Evolutionary conservation across 139 green algal species (phyloP), one percentile per base, ranked within the genome.

Genomic region (Diplosphaera chodatii): DNA sequence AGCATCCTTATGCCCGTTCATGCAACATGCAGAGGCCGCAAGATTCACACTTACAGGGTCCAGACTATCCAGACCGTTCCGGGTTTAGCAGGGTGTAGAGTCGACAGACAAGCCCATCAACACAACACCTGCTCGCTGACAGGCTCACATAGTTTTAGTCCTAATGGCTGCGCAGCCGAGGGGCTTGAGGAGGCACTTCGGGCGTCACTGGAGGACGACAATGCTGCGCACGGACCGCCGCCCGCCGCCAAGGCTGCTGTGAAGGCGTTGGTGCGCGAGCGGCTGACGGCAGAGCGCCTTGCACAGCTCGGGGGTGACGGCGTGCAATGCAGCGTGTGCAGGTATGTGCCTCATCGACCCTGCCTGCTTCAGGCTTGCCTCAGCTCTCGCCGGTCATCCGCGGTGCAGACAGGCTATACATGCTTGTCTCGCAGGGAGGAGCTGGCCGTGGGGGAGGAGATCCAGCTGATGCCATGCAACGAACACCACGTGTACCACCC

Each of bases 381-480:
- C n/a, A n/a, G n/a, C n/a, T n/a, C n/a, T n/a, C n/a, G n/a, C n/a
- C n/a, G 6, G 37, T 48, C 37, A 48, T 48, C 8, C 37, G 8
- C 6, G 37, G 37, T 48, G 37, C 37, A 10, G 8, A 48, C 10
- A n/a, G 37, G 37, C 37, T 48, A 48, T 10, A 48, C 37, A 48
- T 48, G 37, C 37, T n/a, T n/a, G n/a, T n/a, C n/a, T n/a, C n/a
- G 81, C 78, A 79, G 81, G 59, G 84, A 90, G 32, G 68, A 79
- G 32, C 34, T 92, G 22, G 34, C 67, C 3, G 72, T 78, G 55
- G 89, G 82, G 13, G 88, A 91, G 21, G 73, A 85, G 64, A 73
- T 96, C 70, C 78, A 86, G 66, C 66, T 82, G 55, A 81, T 94
- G 77, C 88, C 88, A 0, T 94, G 88, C 84, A 75, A 80, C 22